Evolutionary conservation across 2,329 filamentous ascomycete species (phyloP), one percentile per base, ranked within the genome.

Genomic region (Podosphaera fusca): DNA sequence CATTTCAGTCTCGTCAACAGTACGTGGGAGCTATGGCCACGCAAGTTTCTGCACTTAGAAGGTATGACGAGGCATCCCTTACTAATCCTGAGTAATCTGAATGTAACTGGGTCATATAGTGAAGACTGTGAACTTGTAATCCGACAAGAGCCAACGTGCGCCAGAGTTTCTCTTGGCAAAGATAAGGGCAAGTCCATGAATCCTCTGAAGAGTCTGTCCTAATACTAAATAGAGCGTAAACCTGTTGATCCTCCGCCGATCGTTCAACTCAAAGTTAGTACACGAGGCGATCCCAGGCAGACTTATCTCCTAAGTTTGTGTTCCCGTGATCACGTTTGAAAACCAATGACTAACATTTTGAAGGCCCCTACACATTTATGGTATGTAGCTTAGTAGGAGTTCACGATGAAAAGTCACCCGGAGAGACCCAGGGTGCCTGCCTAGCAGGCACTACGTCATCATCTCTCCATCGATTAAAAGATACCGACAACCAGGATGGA

Each of bases 231-330:
- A 85, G 84, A 86, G 65, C 82, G 87, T 62, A 94, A 94, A 69
- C 86, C 87, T 6, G 80, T 95, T 64, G 87, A 95, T 67, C 87
- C 89, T 55, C 87, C 87, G 10, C 87, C 87, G 47, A 85, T 94
- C 63, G 73, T 94, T 51, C 81, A 90, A 70, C 75, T 94, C 52
- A 68, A 77, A 56, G 71, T 76, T 57, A 70, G 70, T 57, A 64
- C 67, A 38, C 68, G 70, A 54, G 69, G 69, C 55, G 75, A 79
- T 59, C 72, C 73, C 1, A 66, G 70, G 56, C 71, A 73, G 53
- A 70, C 72, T 59, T 75, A 71, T 58, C 68, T 77, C 52, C 78
- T 69, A 73, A 84, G 79, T 84, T 74, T 67, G 79, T 55, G 21
- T 29, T 42, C n/a, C 35, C 3, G 10, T 12, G n/a, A 8, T 42